These are phyloP conservation scores for Paulinella micropora DNA, from an alignment of 78 protist genomes.

Conservation along the genomic window DNA sequence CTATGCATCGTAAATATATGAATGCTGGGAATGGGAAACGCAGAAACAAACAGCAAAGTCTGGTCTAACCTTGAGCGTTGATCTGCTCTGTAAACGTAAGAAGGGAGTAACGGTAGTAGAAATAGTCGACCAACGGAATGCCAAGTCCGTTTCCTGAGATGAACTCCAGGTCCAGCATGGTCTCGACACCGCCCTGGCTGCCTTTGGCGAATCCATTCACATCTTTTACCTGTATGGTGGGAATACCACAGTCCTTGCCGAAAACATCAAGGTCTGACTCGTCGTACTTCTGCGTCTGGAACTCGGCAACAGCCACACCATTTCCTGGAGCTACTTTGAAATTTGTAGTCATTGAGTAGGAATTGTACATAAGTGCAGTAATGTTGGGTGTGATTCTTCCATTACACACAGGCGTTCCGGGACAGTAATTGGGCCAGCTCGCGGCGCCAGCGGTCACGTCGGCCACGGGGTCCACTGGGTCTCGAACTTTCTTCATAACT, in stretches of 20 bases:
- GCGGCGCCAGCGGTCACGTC: no score
- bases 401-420: no score
- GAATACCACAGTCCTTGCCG: background rate
- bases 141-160: background rate
- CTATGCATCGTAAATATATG: no score
- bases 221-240: no score
- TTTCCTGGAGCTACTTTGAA: background rate
- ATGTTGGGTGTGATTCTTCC: no score
- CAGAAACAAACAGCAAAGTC: no score
- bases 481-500: no score
- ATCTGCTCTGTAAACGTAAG: background rate
- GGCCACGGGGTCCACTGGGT: no score
- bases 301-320: constrained; percentile 15
- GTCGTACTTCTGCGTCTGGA: constrained; percentile 12
- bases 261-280: background rate
- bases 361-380: no score
- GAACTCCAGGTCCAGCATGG: background rate
- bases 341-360: no score
- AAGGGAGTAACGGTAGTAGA: background rate
- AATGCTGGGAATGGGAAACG: no score
- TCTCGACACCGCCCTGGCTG: background rate
- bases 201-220: background rate
- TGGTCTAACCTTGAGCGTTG: background rate
- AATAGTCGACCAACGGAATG: background rate
- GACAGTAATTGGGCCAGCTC: no score